Evolutionary conservation across 208 protist species (phyloP), one percentile per base, ranked within the genome.

Genomic region (Zelonia costaricensis): DNA sequence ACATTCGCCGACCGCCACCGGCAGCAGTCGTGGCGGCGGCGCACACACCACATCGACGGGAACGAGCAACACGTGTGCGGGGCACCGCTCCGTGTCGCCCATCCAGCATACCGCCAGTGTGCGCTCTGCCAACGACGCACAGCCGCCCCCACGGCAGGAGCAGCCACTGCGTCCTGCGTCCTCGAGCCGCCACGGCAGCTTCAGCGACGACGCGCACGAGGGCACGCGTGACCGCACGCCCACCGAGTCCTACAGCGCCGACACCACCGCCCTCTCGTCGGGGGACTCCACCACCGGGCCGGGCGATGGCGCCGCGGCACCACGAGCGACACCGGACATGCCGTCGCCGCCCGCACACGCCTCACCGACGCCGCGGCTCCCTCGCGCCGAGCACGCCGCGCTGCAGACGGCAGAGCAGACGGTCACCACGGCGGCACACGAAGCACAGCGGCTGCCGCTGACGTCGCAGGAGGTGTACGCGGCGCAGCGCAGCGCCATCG

Each of bases 401-500:
- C 28, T 39, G 12, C 28, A 18, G 49, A 42, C 49, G 28, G 16
- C 49, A 22, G 49, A 20, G 33, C 33, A 27, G 12, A 8, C 40
- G 0, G 7, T 4, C 33, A 10, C 31, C 33, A 15, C 25, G 30
- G 16, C 30, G 10, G 13, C 49, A 10, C n/a, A 18, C 49, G 31
- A 7, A 42, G 31, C 33, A 55, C 33, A 38, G 33, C 33, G 10
- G 33, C 33, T 10, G 33, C 10, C 49, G 56, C 43, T 39, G 23
- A 59, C 57, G 28, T 18, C 38, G 13, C 65, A 65, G 49, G 40
- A 27, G 38, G 36, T 38, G 8, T 59, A 61, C 48, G 66, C 52
- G 33, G 30, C 48, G n/a, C 57, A 72, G 48, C 53, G 47, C 9
- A 27, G 43, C 3, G 35, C 51, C 51, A 72, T 72, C 47, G 51